Evolutionary conservation across 2,329 filamentous ascomycete genomes (phyloP).

Genomic region (Rhynchosporium agropyri): DNA sequence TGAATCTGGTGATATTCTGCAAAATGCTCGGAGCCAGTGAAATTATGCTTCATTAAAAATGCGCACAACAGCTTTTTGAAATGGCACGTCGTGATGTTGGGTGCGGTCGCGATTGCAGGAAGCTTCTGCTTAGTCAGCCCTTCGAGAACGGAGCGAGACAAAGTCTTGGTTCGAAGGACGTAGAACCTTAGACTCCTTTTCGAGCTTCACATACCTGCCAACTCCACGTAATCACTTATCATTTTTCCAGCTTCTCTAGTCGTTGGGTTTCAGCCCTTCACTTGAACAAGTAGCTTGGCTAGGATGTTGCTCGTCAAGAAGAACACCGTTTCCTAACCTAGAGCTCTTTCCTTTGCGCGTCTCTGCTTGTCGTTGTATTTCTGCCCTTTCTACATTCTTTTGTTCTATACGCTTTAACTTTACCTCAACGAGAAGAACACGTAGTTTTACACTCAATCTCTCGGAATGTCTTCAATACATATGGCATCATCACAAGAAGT

Average conservation of each 20-base stretch:
- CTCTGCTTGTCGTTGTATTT: not conserved
- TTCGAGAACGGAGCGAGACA: not conserved
- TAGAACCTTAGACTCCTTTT: not conserved
- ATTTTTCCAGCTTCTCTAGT: slow-evolving; percentile 6
- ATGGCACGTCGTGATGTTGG: too few relatives aligned
- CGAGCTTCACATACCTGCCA: not conserved
- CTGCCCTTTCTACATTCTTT: not conserved
- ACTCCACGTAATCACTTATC: not conserved
- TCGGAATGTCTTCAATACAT: slow-evolving; percentile 30
- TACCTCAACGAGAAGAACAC: not conserved
- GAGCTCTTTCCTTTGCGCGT: not conserved
- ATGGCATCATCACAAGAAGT: slow-evolving; percentile 29
- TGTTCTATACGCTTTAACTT: not conserved
- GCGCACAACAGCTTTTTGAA: too few relatives aligned
- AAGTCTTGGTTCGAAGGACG: slow-evolving; percentile 4
- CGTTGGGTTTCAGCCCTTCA: slow-evolving; percentile 31
- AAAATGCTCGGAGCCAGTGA: too few relatives aligned
- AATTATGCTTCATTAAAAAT: too few relatives aligned
- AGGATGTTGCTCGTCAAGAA: slow-evolving; percentile 14
- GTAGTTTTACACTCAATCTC: not conserved
- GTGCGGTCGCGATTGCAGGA: not conserved
- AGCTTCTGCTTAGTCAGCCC: slow-evolving; percentile 2
- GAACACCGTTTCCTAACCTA: slow-evolving; percentile 8
- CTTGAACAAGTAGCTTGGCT: slow-evolving; percentile 26
- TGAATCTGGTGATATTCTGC: too few relatives aligned